Evolutionary conservation across 768 basidiomycete species (phyloP).

Genomic region (Leucosporidium yakuticum): DNA sequence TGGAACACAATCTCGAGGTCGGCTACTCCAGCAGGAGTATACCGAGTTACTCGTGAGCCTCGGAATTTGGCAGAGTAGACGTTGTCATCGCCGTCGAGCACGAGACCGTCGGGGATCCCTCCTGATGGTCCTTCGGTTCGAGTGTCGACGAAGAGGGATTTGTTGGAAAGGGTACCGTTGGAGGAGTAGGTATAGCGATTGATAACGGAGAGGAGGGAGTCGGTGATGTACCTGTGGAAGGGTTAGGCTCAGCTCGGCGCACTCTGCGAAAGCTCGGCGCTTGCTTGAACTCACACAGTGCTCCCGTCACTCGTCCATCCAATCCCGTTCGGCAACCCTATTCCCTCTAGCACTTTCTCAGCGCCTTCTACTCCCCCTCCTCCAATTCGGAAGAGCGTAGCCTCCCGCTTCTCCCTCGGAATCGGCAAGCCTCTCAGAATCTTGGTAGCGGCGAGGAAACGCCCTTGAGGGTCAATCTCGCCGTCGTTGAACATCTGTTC

Average conservation of each 20-base stretch:
- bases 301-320: slow-evolving; percentile 8
- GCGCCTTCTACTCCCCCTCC: neutral
- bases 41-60: slow-evolving; percentile 7
- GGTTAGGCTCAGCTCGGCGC: neutral
- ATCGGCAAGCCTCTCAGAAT: slow-evolving; percentile 4
- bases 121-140: neutral
- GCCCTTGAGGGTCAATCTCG: slow-evolving; percentile 3
- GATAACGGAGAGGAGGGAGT: slow-evolving; percentile 8
- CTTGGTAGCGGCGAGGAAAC: slow-evolving; percentile 15
- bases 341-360: slow-evolving; percentile 2
- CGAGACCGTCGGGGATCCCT: slow-evolving; percentile 13
- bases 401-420: slow-evolving; percentile 1
- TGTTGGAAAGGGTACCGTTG: neutral
- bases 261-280: neutral
- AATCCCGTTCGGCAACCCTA: slow-evolving; percentile 16
- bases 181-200: neutral
- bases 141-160: neutral
- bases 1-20: slow-evolving; percentile 8
- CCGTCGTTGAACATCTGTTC: slow-evolving; percentile 16
- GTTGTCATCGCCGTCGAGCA: slow-evolving; percentile 3
- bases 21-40: neutral
- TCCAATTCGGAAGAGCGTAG: slow-evolving; percentile 5
- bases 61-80: slow-evolving; percentile 17
- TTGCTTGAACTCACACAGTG: neutral
- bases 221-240: slow-evolving; percentile 7